Evolutionary conservation across 2,329 filamentous ascomycete species (phyloP).

Genomic region (Xylaria arbuscula): DNA sequence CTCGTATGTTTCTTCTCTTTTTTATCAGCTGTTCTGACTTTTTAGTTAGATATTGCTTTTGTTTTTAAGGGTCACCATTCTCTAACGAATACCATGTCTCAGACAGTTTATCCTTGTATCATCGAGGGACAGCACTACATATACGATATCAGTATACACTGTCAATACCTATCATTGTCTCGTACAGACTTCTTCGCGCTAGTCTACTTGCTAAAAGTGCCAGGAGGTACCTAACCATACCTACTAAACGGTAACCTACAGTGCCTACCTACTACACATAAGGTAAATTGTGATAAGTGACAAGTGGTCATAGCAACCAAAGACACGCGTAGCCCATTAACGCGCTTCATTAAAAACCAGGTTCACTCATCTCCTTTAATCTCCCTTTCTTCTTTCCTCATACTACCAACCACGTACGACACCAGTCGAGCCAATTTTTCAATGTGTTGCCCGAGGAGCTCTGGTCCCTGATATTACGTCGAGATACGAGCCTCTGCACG

Average conservation of each 20-base stretch:
- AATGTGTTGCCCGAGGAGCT: constrained; percentile 48
- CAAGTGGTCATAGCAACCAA: constrained; percentile 32
- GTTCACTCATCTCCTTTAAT: constrained; percentile 33
- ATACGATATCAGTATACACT: too few species aligned
- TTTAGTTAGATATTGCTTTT: background rate
- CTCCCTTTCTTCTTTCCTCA: constrained; percentile 23
- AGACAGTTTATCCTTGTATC: background rate
- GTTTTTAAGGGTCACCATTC: background rate
- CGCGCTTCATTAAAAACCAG: constrained; percentile 27
- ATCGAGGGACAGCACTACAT: background rate
- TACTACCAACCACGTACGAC: constrained; percentile 42
- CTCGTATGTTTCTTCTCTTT: background rate
- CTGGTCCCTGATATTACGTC: constrained; percentile 44
- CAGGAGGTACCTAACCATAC: background rate
- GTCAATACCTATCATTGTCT: too few species aligned
- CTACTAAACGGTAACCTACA: too few species aligned
- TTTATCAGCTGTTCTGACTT: background rate
- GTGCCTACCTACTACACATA: background rate
- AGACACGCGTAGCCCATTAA: constrained; percentile 17
- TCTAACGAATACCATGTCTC: background rate
- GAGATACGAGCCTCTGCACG: constrained; percentile 49
- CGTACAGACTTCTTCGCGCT: background rate
- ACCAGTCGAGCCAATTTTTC: constrained; percentile 37
- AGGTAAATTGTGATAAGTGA: background rate
- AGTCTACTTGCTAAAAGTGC: background rate